phyloP scores from a whole-genome alignment of 2,329 filamentous ascomycete genomes.

The Talaromyces sp. region DNA sequence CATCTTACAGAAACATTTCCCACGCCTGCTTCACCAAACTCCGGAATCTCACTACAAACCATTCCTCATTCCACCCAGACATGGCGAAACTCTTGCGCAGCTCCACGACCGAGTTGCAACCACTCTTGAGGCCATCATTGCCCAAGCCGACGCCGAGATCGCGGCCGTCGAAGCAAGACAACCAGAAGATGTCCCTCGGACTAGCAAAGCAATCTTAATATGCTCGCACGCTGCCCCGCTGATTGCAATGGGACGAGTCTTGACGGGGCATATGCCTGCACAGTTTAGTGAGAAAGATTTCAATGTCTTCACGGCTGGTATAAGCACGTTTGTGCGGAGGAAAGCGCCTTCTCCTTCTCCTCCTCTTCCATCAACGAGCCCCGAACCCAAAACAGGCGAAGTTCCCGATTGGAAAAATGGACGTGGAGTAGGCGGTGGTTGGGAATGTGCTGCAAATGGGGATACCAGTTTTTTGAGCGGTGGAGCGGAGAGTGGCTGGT shows the following conservation, averaged over 20 bases:
- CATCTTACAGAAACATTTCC: constrained; percentile 27
- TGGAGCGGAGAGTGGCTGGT: constrained; percentile 88
- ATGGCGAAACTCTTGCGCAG: constrained; percentile 72
- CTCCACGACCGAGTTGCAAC: constrained; percentile 75
- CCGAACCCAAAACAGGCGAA: too few relatives aligned
- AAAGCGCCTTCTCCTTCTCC: too few relatives aligned
- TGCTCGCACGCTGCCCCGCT: constrained; percentile 87
- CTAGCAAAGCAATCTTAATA: constrained; percentile 59
- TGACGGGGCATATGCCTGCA: constrained; percentile 73
- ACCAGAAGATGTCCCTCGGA: constrained; percentile 46
- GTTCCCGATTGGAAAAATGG: constrained; percentile 53
- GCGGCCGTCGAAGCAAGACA: constrained; percentile 31
- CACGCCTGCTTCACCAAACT: constrained; percentile 32
- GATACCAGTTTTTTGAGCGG: constrained; percentile 75
- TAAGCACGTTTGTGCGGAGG: constrained; percentile 62
- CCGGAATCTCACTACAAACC: constrained; percentile 71
- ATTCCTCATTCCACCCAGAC: constrained; percentile 63
- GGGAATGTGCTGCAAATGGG: constrained; percentile 73
- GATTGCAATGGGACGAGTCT: constrained; percentile 74
- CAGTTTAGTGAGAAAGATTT: constrained; percentile 73
- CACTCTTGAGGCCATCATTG: constrained; percentile 64
- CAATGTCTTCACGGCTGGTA: constrained; percentile 72
- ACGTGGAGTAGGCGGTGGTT: constrained; percentile 65
- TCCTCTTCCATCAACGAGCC: too few relatives aligned
- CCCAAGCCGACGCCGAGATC: constrained; percentile 60